Conservation (phyloP, 1,284 basidiomycete species). For the Moesziomyces antarcticus region DNA sequence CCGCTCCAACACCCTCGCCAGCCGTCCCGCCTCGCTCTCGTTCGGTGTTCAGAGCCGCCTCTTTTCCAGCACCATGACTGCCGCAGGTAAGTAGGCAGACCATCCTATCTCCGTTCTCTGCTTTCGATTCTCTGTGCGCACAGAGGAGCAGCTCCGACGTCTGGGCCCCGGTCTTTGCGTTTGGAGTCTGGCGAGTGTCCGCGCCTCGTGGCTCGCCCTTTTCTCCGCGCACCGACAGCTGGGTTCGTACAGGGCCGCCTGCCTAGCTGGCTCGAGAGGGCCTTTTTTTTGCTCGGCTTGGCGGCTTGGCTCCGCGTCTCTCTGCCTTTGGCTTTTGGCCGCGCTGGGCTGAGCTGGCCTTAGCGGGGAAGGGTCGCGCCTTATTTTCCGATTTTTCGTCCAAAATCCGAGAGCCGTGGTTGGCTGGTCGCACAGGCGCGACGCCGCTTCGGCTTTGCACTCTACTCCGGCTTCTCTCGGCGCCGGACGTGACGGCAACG, state of each 20-base stretch:
- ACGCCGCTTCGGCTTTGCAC: not conserved
- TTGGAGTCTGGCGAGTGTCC: too few species aligned
- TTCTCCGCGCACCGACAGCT: too few species aligned
- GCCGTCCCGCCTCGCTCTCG: slow-evolving; percentile 2
- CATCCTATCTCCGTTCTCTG: not conserved
- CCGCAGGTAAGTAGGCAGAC: slow-evolving; percentile 23
- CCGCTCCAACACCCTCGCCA: slow-evolving; percentile 11
- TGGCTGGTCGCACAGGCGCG: too few species aligned
- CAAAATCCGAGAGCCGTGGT: not conserved
- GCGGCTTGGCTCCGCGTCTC: too few species aligned
- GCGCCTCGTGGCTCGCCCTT: too few species aligned
- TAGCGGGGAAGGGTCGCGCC: too few species aligned
- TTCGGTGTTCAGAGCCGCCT: slow-evolving; percentile 17
- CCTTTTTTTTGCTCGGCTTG: too few species aligned
- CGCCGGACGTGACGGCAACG: slow-evolving; percentile 29
- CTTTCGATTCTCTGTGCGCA: too few species aligned
- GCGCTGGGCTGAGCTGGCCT: too few species aligned
- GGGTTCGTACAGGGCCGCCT: too few species aligned
- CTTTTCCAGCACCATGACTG: slow-evolving; percentile 43
- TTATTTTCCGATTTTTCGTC: slow-evolving; percentile 6
- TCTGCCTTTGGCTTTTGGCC: not conserved
- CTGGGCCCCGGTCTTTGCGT: too few species aligned
- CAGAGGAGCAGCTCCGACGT: too few species aligned
- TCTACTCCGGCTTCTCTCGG: slow-evolving; percentile 12
- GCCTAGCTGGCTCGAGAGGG: slow-evolving; percentile 19